Evolutionary conservation across 2,329 filamentous ascomycete genomes (phyloP), one percentile per base, ranked within the genome.

Genomic region (Cephalotrichum gorgonifer): DNA sequence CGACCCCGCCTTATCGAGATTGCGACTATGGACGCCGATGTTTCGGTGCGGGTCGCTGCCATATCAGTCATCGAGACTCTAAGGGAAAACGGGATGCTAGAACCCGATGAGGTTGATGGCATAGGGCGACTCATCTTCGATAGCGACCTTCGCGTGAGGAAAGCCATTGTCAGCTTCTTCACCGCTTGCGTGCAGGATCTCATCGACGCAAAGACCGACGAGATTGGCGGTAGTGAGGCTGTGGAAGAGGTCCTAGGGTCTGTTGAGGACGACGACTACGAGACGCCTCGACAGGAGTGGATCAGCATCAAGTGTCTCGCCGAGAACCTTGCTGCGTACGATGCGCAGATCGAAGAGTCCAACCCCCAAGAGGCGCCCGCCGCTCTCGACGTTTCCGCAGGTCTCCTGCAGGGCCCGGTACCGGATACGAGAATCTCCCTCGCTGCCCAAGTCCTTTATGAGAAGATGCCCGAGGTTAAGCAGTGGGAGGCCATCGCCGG

Each of bases 81-180:
- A 50, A 83, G 91, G 49, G 82, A 88, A 54, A 85, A 84, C 6
- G 91, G 89, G 23, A 79, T 96, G 64, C 75, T 98, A 2, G 90
- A 97, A 57, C 90, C 91, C 0, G 81, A 86, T 56, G 93, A 98
- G 62, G 85, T 98, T 51, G 93, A 97, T 62, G 78, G 82, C 3
- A 80, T 97, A 43, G 90, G 90, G 39, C 84, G 85, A 59, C 76
- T 97, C 31, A 83, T 97, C 11, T 96, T 95, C 58, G 93, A 98
- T 58, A 78, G 83, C 1, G 91, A 97, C 59, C 69, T 83, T 6
- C 81, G 84, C 54, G 84, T 97, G 28, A 86, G 93, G 49, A 95
- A 89, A 66, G 85, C 91, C 2, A 87, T 95, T 2, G 87, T 91
- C 22, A 78, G 78, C 12, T 98, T 98, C 72, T 97, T 98, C 58